Evolutionary conservation across 1,139 yeast species (phyloP).

Genomic region (Taphrina sp.): DNA sequence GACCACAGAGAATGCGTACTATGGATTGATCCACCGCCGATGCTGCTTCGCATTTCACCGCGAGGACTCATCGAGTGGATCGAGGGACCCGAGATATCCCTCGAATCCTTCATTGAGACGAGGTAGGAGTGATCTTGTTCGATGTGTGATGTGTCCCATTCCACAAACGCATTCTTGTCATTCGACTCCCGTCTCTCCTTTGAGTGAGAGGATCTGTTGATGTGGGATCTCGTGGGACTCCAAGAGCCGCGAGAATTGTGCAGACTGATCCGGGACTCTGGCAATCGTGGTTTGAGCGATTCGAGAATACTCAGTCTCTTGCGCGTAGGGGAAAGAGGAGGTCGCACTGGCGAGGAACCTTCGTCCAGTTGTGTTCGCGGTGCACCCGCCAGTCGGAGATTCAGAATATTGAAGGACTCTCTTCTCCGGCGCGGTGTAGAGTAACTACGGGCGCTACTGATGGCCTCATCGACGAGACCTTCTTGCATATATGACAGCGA

Average conservation of each 20-base stretch:
- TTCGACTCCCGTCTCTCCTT: not conserved
- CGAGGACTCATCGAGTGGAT: too few species aligned
- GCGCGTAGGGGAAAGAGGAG: slow-evolving; percentile 17
- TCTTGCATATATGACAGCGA: too few species aligned
- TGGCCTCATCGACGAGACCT: too few species aligned
- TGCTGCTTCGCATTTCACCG: too few species aligned
- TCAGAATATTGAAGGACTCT: too few species aligned
- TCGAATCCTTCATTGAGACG: slow-evolving; percentile 22
- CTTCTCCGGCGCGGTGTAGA: too few species aligned
- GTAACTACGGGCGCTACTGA: too few species aligned
- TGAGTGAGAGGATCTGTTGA: not conserved
- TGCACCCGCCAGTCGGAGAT: too few species aligned
- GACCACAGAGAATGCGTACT: slow-evolving; percentile 2
- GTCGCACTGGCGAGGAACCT: too few species aligned
- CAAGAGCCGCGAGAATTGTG: not conserved
- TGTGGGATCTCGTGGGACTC: slow-evolving; percentile 3
- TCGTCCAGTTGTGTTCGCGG: too few species aligned
- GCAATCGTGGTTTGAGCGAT: slow-evolving; percentile 11
- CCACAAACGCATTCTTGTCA: slow-evolving; percentile 17
- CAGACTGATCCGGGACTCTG: too few species aligned
- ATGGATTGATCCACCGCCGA: too few species aligned
- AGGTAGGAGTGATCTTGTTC: slow-evolving; percentile 23
- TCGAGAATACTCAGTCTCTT: slow-evolving; percentile 19
- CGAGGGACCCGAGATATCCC: slow-evolving; percentile 27
- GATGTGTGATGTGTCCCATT: slow-evolving; percentile 29